Evolutionary conservation across 345 rosid species (phyloP).

Genomic region (Abelmoschus esculentus): DNA sequence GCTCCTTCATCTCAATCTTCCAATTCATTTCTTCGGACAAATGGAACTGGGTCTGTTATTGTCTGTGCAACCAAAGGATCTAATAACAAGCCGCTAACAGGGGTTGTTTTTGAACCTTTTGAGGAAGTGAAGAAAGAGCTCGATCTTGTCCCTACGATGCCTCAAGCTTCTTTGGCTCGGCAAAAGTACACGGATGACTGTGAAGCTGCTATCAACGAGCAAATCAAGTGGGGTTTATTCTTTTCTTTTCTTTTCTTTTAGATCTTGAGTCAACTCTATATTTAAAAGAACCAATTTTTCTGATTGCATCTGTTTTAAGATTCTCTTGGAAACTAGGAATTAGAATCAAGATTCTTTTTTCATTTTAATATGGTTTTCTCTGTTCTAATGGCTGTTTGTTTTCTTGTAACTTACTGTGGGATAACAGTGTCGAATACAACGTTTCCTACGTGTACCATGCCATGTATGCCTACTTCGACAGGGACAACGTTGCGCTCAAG

Average conservation of each 20-base stretch:
- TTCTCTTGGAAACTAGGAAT: not conserved
- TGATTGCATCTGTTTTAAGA: no score
- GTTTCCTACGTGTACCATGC: slow-evolving; percentile 88
- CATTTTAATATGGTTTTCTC: not conserved
- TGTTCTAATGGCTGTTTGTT: not conserved
- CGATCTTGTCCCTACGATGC: slow-evolving; percentile 63
- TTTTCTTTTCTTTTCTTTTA: not conserved
- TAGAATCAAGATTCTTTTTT: not conserved
- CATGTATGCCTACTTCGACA: slow-evolving; percentile 81
- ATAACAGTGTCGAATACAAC: slow-evolving; percentile 77
- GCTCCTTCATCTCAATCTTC: not conserved
- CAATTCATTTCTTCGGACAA: slow-evolving; percentile 5
- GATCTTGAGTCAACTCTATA: not conserved
- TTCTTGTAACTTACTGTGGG: not conserved
- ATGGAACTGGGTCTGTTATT: slow-evolving; percentile 12
- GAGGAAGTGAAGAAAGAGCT: slow-evolving; percentile 93
- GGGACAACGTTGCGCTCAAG: slow-evolving; percentile 80
- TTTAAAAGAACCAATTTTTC: not conserved
- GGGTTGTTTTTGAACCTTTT: slow-evolving; percentile 86
- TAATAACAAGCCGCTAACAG: slow-evolving; percentile 36
- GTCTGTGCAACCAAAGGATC: slow-evolving; percentile 27
- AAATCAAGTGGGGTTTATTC: slow-evolving; percentile 61
- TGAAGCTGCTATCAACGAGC: slow-evolving; percentile 80
- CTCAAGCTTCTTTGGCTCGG: slow-evolving; percentile 76
- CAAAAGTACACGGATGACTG: slow-evolving; percentile 57